Base-by-base conservation (phyloP, 306 rosid genomes). In the Quercus dentata region DNA sequence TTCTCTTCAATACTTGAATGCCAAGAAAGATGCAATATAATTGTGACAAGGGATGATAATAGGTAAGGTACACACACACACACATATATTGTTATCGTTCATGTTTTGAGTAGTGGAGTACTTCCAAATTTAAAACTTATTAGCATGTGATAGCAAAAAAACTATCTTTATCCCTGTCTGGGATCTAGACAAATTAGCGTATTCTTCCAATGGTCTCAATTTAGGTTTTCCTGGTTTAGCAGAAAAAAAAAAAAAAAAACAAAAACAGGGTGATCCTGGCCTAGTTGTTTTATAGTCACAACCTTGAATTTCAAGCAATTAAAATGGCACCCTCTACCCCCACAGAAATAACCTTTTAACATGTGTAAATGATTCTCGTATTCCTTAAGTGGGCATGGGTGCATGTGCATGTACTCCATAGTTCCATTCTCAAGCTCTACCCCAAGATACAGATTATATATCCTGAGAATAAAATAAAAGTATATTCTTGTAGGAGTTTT, bases 1-100 rank as follows among this genome's bases (percentile, higher is more conserved):
- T 86, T 88, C 83, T 85, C 90, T 46, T 82, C 87, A 75, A 65
- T 80, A 62, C 76, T 85, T 82, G 92, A 75, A 76, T 83, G 67
- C 67, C 84, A 87, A 75, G 86, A 79, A 83, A 81, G 85, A 78
- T 30, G 80, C 76, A 56, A 31, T 65, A 62, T 46, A 62, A 82
- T 80, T 78, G 73, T 71, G 80, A 35, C 55, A 46, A 82, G 61
- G 76, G 87, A 74, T 73, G 79, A 80, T 73, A 81, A 73, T 23
- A 72, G 90, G 98, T 91, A 83, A 82, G 25, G 31, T 2, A 33
- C 38, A 33, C 46, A 41, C 38, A 33, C 46, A 41, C 46, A 41
- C 46, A 41, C 14, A 54, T 3, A 27, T 68, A 27, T 76, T 44
- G 27, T 74, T 30, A 56, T 18, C 30, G 19, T 56, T 63, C 81